Evolutionary conservation across 164 flowering plant genomes (phyloP).

Genomic region (Berberis thunbergii): DNA sequence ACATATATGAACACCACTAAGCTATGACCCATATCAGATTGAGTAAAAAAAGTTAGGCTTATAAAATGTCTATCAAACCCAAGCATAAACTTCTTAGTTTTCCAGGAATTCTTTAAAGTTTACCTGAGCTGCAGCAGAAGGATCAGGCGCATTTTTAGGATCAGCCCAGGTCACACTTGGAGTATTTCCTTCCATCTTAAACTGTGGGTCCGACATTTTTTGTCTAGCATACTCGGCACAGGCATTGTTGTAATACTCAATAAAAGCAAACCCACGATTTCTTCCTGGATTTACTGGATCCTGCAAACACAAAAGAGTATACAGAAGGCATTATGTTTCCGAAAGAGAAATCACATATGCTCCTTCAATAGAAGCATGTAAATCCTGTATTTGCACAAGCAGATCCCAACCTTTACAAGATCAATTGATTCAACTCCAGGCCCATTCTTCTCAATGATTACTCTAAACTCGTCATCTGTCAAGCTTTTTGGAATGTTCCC

Average conservation of each 20-base stretch:
- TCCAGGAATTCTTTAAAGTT: neutral
- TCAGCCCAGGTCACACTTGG: conserved; percentile 97
- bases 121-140: conserved; percentile 87
- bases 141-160: conserved; percentile 69
- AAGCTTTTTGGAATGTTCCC: conserved; percentile 92
- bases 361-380: neutral
- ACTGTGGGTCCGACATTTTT: conserved; percentile 58
- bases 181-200: conserved; percentile 78
- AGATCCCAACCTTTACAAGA: conserved; percentile 67
- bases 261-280: conserved; percentile 94
- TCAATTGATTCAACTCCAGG: conserved; percentile 89
- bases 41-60: too few species aligned
- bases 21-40: too few species aligned
- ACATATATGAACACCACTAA: too few species aligned
- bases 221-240: conserved; percentile 97
- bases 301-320: conserved; percentile 23
- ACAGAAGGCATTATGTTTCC: neutral
- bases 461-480: conserved; percentile 75
- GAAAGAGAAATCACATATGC: neutral
- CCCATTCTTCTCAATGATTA: conserved; percentile 63
- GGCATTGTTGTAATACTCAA: conserved; percentile 91
- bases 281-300: conserved; percentile 81
- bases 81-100: neutral
- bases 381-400: neutral
- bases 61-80: too few species aligned